phyloP scores from a whole-genome alignment of 2,329 filamentous ascomycete species.

The Neonectria punicea region DNA sequence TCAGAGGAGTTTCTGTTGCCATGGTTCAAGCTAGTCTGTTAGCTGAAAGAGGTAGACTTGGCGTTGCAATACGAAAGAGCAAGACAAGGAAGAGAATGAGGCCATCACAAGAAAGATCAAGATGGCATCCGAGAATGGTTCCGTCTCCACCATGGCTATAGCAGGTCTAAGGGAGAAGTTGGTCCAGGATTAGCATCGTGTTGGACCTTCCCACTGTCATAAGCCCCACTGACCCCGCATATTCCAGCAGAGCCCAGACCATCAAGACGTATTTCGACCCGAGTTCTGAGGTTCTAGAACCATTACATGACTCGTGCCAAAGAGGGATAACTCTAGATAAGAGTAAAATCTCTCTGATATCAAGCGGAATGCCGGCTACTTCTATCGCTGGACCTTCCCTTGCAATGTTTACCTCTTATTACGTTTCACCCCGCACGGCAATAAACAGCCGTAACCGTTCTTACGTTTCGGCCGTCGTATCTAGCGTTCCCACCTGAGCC shows the following conservation, averaged over 20 bases:
- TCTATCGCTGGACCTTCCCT: constrained; percentile 9
- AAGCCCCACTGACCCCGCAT: neutral
- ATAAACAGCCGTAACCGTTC: neutral
- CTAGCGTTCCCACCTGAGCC: neutral
- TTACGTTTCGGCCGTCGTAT: neutral
- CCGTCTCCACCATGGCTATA: neutral
- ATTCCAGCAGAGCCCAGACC: neutral
- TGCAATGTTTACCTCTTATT: neutral
- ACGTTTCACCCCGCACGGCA: neutral
- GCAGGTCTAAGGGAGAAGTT: neutral
- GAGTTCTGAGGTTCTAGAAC: neutral
- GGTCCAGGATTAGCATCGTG: neutral
- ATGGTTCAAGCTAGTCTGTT: neutral
- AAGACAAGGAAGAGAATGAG: neutral
- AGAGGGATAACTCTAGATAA: neutral
- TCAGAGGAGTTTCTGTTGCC: neutral
- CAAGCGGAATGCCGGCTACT: neutral
- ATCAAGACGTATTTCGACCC: neutral
- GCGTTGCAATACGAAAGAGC: neutral
- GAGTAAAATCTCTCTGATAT: neutral
- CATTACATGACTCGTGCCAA: neutral
- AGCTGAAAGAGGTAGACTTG: too few relatives aligned
- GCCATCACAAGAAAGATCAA: neutral
- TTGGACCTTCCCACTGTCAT: neutral
- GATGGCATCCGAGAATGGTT: neutral